phyloP scores from a whole-genome alignment of 2,329 filamentous ascomycete species.

The Helicocarpus griseus region DNA sequence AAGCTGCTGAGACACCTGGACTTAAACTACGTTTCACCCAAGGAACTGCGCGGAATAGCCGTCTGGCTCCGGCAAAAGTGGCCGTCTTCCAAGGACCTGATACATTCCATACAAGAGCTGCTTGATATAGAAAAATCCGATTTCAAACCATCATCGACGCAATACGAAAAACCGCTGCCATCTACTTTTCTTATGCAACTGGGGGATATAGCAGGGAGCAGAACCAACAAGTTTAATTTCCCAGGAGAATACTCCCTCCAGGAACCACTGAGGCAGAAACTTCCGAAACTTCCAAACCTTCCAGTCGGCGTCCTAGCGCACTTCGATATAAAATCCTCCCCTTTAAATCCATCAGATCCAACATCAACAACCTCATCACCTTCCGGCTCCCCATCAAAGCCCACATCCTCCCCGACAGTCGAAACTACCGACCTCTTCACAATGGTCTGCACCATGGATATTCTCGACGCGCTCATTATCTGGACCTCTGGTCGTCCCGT shows the following conservation, averaged over 20 bases:
- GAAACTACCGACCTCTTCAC: not conserved
- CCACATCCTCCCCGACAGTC: not conserved
- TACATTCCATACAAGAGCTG: not conserved
- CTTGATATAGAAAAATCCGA: not conserved
- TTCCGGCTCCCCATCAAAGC: not conserved
- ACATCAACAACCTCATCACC: not conserved
- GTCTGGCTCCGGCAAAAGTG: not conserved
- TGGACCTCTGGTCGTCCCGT: slow-evolving; percentile 4
- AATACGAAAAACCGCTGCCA: not conserved
- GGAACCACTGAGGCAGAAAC: too few species aligned
- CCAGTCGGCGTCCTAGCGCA: not conserved
- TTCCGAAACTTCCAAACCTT: not conserved
- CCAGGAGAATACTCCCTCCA: too few species aligned
- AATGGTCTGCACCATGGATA: not conserved
- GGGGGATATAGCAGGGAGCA: not conserved
- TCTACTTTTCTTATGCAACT: not conserved
- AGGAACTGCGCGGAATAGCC: not conserved
- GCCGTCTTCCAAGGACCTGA: not conserved
- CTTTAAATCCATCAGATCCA: too few species aligned
- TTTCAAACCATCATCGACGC: not conserved
- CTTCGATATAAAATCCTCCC: too few species aligned
- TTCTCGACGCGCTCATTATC: not conserved
- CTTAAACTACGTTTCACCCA: not conserved
- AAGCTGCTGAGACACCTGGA: not conserved
- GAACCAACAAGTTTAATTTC: too few species aligned